phyloP scores from a whole-genome alignment of 495 filamentous ascomycete species.

The Neurospora africana region DNA sequence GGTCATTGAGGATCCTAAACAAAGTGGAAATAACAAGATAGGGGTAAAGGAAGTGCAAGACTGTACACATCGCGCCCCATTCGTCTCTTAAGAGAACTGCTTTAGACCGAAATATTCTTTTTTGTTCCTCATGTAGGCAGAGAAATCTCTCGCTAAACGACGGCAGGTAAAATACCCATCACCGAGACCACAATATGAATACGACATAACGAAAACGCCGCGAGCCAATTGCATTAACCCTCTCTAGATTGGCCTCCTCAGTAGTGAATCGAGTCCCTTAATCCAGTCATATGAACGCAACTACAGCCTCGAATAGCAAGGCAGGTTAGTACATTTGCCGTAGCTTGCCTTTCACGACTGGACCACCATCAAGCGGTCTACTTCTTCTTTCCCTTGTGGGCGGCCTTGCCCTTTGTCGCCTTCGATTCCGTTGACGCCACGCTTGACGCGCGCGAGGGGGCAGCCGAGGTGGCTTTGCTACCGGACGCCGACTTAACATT shows the following conservation, averaged over 20 bases:
- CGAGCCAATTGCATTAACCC: neutral
- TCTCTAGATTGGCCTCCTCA: neutral
- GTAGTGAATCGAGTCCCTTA: neutral
- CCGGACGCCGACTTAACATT: slow-evolving; percentile 45
- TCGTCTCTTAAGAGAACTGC: neutral
- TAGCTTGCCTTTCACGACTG: neutral
- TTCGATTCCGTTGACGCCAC: slow-evolving; percentile 39
- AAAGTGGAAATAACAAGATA: neutral
- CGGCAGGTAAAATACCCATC: neutral
- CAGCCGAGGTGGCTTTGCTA: slow-evolving; percentile 46
- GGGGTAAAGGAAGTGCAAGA: neutral
- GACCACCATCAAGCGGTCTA: slow-evolving; percentile 8
- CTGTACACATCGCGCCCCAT: neutral
- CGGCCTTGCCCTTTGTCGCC: slow-evolving; percentile 30
- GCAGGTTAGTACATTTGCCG: neutral
- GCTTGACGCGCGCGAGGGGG: slow-evolving; percentile 43
- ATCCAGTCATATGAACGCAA: neutral
- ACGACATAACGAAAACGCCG: neutral
- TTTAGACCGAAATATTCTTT: neutral
- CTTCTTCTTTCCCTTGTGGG: slow-evolving; percentile 45
- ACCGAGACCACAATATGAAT: neutral
- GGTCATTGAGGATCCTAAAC: neutral
- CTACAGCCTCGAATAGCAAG: neutral
- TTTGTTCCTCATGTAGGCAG: neutral
- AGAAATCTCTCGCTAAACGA: neutral